Evolutionary conservation across 345 rosid species (phyloP), one percentile per base, ranked within the genome.

Genomic region (Orychophragmus violaceus): DNA sequence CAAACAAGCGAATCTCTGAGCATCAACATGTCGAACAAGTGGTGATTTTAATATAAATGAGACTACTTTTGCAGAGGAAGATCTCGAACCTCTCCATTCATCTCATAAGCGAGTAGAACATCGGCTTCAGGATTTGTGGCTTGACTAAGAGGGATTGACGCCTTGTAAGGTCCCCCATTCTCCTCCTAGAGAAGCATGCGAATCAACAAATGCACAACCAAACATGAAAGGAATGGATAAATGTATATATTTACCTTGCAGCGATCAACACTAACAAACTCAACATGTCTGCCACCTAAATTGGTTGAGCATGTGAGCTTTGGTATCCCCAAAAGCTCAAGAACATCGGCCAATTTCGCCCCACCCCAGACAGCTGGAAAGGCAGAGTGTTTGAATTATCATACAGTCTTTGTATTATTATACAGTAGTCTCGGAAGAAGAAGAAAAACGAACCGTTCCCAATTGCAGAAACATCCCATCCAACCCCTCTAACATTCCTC

Each of bases 161-260:
- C 99, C 81, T 88, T 94, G 58, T 87, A 94, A 8, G 99, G 97
- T n/a, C 97, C 99, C 24, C 99, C 99, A 21, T 88, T 88, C 85
- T 94, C 99, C 82, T 94, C 97, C 99, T 94, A 75, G 22, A 66
- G 30, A 59, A 57, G 25, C 44, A 72, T 2, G n/a, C 30, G 25
- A 52, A 60, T 14, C 58, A 67, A 68, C 10, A 28, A 18, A 62
- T n/a, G 37, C 68, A 52, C 24, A 33, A 18, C 12, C 14, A 49
- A 57, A 1, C 18, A 58, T 37, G 24, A 59, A 14, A 25, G 46
- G 13, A 39, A 14, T 29, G 3, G 1, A 7, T 32, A 19, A 3
- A 25, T 16, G 1, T 4, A 35, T 45, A 8, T n/a, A 25, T 27
- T 6, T 79, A 93, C 98, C 97, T 90, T 93, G 71, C 97, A 93